These are phyloP conservation scores for Candida adriatica DNA, from an alignment of 805 yeast genomes.

Conservation along the genomic window DNA sequence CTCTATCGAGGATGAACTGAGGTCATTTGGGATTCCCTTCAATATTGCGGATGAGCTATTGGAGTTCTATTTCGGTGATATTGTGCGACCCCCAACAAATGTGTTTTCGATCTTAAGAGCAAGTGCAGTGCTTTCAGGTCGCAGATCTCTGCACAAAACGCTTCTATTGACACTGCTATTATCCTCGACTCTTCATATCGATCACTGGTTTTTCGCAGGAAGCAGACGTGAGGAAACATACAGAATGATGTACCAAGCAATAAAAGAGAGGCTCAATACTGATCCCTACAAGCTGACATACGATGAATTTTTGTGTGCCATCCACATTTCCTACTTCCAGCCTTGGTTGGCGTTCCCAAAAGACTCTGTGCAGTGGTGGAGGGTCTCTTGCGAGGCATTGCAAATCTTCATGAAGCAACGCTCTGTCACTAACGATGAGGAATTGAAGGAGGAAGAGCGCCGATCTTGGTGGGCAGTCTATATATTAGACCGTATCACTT, in stretches of 20 bases:
- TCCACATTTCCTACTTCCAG: slow-evolving; percentile 20
- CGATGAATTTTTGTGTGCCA: slow-evolving; percentile 17
- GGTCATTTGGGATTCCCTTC: slow-evolving; percentile 12
- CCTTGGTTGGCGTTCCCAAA: slow-evolving; percentile 21
- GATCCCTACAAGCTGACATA: slow-evolving; percentile 7
- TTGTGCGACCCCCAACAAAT: slow-evolving; percentile 15
- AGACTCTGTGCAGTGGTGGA: slow-evolving; percentile 23
- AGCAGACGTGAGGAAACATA: slow-evolving; percentile 16
- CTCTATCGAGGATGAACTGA: slow-evolving; percentile 8
- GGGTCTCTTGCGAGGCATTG: slow-evolving; percentile 13
- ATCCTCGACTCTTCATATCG: slow-evolving; percentile 17
- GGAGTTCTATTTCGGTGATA: slow-evolving; percentile 16
- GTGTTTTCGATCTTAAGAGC: slow-evolving; percentile 19
- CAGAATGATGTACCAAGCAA: slow-evolving; percentile 12
- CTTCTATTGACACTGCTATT: slow-evolving; percentile 15
- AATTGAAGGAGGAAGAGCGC: slow-evolving; percentile 30
- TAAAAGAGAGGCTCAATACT: slow-evolving; percentile 13
- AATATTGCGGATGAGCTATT: slow-evolving; percentile 20
- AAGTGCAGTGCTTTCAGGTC: slow-evolving; percentile 12
- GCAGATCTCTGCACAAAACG: slow-evolving; percentile 14
- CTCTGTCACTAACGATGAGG: slow-evolving; percentile 15
- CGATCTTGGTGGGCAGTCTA: slow-evolving; percentile 37
- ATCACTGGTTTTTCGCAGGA: slow-evolving; percentile 19
- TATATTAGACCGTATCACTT: slow-evolving; percentile 32
- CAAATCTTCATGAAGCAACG: slow-evolving; percentile 5